Evolutionary conservation across 768 basidiomycete genomes (phyloP), one percentile per base, ranked within the genome.

Genomic region (Amyloporia xantha): DNA sequence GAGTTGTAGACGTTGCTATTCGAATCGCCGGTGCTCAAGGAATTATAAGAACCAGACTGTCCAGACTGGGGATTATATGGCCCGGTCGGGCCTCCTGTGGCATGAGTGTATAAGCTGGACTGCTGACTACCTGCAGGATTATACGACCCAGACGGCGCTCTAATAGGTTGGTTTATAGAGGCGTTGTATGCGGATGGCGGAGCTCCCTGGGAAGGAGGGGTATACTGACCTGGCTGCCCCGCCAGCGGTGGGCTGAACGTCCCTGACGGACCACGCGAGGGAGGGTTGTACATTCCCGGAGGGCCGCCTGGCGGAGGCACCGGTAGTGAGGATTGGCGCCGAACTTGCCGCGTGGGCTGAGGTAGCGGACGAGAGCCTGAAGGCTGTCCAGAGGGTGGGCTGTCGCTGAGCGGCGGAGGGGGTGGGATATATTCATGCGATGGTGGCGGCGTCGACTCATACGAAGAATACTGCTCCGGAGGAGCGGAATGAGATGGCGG

Each of bases 351-450:
- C 15, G 35, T 30, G 0, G 57, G 45, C 30, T 53, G 51, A 11
- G 59, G 57, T 2, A 59, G 47, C 4, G 60, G 60, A 39, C 58
- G 27, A 7, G 60, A 59, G 4, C 53, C 51, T 15, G 50, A 15
- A 13, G 45, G 15, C 9, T 47, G 51, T 5, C 48, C 73, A 68
- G 44, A 67, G 54, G 60, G 50, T 4, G 54, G 54, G 19, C 53
- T 56, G 4, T 53, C 54, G 5, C 51, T 49, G 12, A 57, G 39
- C 9, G 74, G 75, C 12, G 75, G 74, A 38, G 68, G 59, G 24
- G 67, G 60, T 17, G 69, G 48, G 13, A 65, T 48, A 13, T 65
- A 59, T 25, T 53, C 54, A 27, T 71, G 71, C 46, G 71, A 41
- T 64, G 60, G 27, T 62, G 67, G 44, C 67, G 49, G 35, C 1